These are phyloP conservation scores for Nepenthes mirabilis DNA, from an alignment of 148 eudicot species.

Conservation along the genomic window DNA sequence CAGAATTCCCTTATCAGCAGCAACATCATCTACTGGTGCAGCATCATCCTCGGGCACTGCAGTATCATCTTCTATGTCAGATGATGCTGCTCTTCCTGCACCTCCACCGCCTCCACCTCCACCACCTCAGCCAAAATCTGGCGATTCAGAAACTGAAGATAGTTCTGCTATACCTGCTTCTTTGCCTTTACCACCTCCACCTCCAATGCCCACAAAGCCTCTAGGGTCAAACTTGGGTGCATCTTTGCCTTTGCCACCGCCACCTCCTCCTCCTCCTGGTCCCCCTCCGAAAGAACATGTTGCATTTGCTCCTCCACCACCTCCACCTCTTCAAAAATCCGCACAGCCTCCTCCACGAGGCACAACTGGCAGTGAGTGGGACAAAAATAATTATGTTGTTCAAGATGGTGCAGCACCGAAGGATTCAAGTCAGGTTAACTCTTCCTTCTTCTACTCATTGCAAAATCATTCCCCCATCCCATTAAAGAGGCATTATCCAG, in stretches of 20 bases:
- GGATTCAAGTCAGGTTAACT: conserved; percentile 36
- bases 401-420: conserved; percentile 33
- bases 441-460: not conserved
- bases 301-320: conserved; percentile 38
- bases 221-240: conserved; percentile 32
- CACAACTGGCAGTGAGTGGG: conserved; percentile 34
- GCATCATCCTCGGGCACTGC: conserved; percentile 37
- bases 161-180: conserved; percentile 43
- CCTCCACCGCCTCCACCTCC: conserved; percentile 78
- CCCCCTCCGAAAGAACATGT: conserved; percentile 60
- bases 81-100: conserved; percentile 41
- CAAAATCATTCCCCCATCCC: not conserved
- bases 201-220: conserved; percentile 72
- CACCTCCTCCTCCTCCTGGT: conserved; percentile 69
- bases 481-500: not conserved
- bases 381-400: conserved; percentile 21
- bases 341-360: conserved; percentile 74
- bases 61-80: conserved; percentile 27
- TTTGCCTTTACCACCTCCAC: conserved; percentile 83
- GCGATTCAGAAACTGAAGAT: conserved; percentile 37
- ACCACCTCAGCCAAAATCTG: conserved; percentile 56
- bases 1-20: conserved; percentile 52
- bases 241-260: conserved; percentile 49
- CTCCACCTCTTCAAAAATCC: conserved; percentile 33
- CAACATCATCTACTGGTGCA: conserved; percentile 39